phyloP scores from a whole-genome alignment of 495 filamentous ascomycete species.

The Penicillium coffeae region DNA sequence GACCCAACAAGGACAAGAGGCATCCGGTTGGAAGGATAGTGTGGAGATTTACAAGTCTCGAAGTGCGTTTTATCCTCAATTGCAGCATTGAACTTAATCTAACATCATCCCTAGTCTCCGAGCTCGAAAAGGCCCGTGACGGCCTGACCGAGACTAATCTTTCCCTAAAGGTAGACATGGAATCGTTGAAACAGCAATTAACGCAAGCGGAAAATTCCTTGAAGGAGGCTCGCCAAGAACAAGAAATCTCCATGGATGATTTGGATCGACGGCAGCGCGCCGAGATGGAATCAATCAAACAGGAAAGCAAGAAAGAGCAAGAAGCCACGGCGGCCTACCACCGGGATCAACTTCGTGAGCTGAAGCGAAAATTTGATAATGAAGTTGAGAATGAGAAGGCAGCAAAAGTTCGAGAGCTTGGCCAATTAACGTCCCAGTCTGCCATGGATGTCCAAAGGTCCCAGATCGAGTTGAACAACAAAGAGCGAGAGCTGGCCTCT shows the following conservation, averaged over 20 bases:
- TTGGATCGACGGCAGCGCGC: conserved; percentile 44
- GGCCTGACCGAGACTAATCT: conserved; percentile 55
- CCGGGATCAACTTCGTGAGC: conserved; percentile 44
- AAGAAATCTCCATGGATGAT: conserved; percentile 59
- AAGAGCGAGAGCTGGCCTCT: conserved; percentile 55
- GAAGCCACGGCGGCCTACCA: conserved; percentile 42
- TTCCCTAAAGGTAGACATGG: conserved; percentile 55
- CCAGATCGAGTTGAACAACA: conserved; percentile 59
- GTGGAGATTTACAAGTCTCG: conserved; percentile 66
- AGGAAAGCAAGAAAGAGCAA: conserved; percentile 39
- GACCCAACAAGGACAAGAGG: conserved; percentile 55
- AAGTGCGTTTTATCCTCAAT: conserved; percentile 49
- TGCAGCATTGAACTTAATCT: background rate
- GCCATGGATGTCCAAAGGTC: conserved; percentile 60
- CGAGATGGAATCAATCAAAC: conserved; percentile 41
- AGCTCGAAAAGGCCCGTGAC: conserved; percentile 59
- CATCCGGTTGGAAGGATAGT: conserved; percentile 61
- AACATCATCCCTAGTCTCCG: conserved; percentile 48
- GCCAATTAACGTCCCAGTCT: conserved; percentile 58
- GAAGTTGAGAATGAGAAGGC: conserved; percentile 65
- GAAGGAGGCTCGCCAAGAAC: conserved; percentile 48
- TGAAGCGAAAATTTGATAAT: conserved; percentile 45
- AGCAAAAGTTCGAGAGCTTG: conserved; percentile 57
- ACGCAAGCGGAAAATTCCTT: conserved; percentile 39
- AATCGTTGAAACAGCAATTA: conserved; percentile 49